phyloP scores from a whole-genome alignment of 352 stramenopile species.

The Pythium volutum region DNA sequence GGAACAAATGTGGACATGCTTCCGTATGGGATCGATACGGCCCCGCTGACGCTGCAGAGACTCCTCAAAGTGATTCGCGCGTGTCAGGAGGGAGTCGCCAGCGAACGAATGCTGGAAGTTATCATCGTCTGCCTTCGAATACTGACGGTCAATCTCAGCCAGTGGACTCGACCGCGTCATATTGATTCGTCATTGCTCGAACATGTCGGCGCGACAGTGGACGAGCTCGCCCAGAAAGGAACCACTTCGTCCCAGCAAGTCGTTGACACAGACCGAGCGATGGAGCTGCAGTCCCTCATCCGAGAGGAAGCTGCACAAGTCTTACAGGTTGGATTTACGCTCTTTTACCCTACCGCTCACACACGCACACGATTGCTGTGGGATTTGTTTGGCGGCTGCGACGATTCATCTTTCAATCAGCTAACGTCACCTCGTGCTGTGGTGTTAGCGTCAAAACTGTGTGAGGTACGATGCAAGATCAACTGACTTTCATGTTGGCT shows the following conservation, averaged over 20 bases:
- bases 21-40: conserved; percentile 15
- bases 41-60: background rate
- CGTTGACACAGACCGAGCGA: background rate
- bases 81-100: background rate
- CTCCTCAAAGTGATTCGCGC: conserved; percentile 2
- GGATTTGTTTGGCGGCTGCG: background rate
- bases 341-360: background rate
- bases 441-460: background rate
- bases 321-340: conserved; percentile 9
- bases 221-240: background rate
- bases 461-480: background rate
- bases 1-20: background rate
- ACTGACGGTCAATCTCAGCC: conserved; percentile 7
- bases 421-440: background rate
- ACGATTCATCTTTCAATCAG: background rate
- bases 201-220: background rate
- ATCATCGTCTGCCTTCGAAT: conserved; percentile 9
- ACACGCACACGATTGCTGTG: background rate
- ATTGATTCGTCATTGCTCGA: background rate
- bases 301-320: conserved; percentile 7
- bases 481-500: background rate
- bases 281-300: background rate
- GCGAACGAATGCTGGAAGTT: background rate
- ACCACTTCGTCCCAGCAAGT: background rate
- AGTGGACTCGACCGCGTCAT: background rate